Evolutionary conservation across 2,329 filamentous ascomycete species (phyloP).

Genomic region (Monosporascus cannonballus): DNA sequence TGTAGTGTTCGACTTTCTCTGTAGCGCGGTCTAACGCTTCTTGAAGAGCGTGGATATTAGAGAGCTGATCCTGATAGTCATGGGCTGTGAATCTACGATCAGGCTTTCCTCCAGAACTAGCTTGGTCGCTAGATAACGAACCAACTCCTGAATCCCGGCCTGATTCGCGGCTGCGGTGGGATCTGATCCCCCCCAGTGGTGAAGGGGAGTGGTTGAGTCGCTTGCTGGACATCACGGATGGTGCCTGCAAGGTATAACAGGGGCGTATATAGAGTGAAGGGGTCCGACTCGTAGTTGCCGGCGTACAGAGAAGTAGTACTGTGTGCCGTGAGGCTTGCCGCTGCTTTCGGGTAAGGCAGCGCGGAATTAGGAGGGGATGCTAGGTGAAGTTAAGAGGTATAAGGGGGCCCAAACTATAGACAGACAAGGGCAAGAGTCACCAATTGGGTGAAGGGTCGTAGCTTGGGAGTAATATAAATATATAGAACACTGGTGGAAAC

Average conservation of each 20-base stretch:
- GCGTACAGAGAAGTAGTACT: background rate
- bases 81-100: conserved; percentile 21
- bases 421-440: conserved; percentile 3
- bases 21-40: conserved; percentile 14
- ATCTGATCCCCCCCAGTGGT: conserved; percentile 8
- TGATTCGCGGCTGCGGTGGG: conserved; percentile 12
- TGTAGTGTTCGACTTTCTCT: conserved; percentile 11
- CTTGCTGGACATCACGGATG: conserved; percentile 15
- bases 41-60: conserved; percentile 13
- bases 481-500: background rate
- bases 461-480: background rate
- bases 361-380: background rate
- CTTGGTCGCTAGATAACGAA: conserved; percentile 24
- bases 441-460: background rate
- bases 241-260: background rate
- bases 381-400: conserved; percentile 3
- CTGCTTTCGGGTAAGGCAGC: background rate
- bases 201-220: conserved; percentile 16
- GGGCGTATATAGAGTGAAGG: background rate
- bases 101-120: conserved; percentile 21
- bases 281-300: background rate
- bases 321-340: background rate
- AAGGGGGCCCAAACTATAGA: conserved; percentile 2
- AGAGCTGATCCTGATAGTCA: conserved; percentile 13
- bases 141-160: conserved; percentile 21